Conservation (phyloP, 129 eudicot genomes). For the Deinandra increscens region DNA sequence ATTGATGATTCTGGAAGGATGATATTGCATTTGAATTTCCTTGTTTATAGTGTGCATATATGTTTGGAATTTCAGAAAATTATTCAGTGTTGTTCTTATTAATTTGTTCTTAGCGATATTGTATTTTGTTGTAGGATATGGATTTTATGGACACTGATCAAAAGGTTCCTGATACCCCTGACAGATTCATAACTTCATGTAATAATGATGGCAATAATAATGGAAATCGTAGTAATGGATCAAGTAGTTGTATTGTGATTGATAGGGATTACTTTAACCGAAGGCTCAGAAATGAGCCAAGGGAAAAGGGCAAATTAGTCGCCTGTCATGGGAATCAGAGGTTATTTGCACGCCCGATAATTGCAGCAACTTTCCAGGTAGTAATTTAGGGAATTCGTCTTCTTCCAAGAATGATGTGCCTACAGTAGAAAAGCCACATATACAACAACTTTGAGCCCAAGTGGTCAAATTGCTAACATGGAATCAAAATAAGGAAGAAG, state of each 20-base stretch:
- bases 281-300: slow-evolving; percentile 30
- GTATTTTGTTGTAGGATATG: slow-evolving; percentile 52
- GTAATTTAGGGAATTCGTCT: slow-evolving; percentile 25
- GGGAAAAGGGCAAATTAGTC: slow-evolving; percentile 35
- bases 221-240: slow-evolving; percentile 27
- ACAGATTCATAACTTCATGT: slow-evolving; percentile 33
- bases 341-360: slow-evolving; percentile 27
- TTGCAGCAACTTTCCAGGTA: slow-evolving; percentile 12
- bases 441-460: slow-evolving; percentile 42
- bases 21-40: background rate
- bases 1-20: slow-evolving; percentile 4
- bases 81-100: background rate
- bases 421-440: too few species aligned
- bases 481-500: slow-evolving; percentile 52
- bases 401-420: slow-evolving; percentile 27
- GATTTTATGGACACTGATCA: slow-evolving; percentile 70
- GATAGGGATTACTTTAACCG: slow-evolving; percentile 26
- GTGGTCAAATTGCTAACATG: slow-evolving; percentile 38
- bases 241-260: slow-evolving; percentile 28
- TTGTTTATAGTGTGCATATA: background rate
- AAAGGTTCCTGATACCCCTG: slow-evolving; percentile 81
- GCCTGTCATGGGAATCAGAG: slow-evolving; percentile 30
- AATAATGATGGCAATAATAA: slow-evolving; percentile 19
- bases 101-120: background rate
- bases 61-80: background rate